Conservation (phyloP, 192 early-diverging fungal species). For the Bifiguratus adelaidae region DNA sequence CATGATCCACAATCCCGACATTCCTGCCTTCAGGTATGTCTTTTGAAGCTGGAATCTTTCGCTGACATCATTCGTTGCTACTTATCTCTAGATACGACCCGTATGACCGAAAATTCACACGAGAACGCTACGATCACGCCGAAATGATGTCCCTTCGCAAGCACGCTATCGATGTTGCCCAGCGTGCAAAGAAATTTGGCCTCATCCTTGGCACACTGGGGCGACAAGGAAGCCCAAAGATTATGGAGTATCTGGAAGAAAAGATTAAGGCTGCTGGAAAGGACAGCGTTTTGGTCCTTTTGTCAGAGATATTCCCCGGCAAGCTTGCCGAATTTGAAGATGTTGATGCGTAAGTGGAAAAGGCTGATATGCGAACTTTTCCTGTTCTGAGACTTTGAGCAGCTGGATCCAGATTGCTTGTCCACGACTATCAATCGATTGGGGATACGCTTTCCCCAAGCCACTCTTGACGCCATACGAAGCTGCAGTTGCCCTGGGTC, state of each 20-base stretch:
- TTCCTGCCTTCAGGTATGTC: conserved; percentile 71
- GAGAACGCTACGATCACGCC: conserved; percentile 86
- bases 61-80: neutral
- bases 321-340: conserved; percentile 85
- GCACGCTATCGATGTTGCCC: conserved; percentile 69
- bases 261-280: conserved; percentile 50
- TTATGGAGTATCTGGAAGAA: conserved; percentile 65
- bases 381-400: conserved; percentile 8
- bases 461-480: conserved; percentile 94
- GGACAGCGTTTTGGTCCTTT: conserved; percentile 58
- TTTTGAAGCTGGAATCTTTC: neutral
- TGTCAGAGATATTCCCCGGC: conserved; percentile 93
- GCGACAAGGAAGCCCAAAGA: conserved; percentile 88
- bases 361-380: neutral
- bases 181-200: conserved; percentile 70
- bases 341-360: conserved; percentile 53
- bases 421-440: conserved; percentile 95
- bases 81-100: conserved; percentile 67
- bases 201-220: conserved; percentile 94
- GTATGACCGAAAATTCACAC: conserved; percentile 83
- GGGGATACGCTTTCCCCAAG: conserved; percentile 92
- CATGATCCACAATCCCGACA: conserved; percentile 92
- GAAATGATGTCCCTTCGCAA: conserved; percentile 85
- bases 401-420: conserved; percentile 94
- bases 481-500: conserved; percentile 76